A percentile compares a stretch with the other conserved stretches of the same genome.
Conservation (phyloP, 140 eudicot genomes). For the Erigeron philadelphicus region DNA sequence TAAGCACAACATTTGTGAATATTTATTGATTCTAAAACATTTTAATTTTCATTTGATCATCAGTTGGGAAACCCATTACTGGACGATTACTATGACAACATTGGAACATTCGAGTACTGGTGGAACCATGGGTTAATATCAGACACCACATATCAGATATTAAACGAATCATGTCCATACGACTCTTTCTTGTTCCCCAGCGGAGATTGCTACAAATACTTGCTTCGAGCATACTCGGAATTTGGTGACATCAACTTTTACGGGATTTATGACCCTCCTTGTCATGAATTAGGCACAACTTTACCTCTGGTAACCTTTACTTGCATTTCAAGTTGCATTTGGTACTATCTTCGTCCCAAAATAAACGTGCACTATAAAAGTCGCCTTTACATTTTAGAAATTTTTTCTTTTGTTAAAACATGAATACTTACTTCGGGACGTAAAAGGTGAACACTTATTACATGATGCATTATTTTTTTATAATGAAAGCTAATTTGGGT, state of each 20-base stretch:
- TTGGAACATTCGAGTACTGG: constrained; percentile 60
- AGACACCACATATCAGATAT: constrained; percentile 42
- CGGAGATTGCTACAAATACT: constrained; percentile 37
- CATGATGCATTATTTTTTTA: background rate
- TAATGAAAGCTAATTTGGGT: background rate
- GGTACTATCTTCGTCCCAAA: background rate
- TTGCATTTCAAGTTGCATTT: constrained; percentile 28
- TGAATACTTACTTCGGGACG: too few relatives aligned
- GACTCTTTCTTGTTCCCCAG: constrained; percentile 53
- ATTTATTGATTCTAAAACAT: background rate
- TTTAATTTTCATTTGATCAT: constrained; percentile 13
- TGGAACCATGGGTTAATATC: constrained; percentile 59
- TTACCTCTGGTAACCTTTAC: constrained; percentile 34
- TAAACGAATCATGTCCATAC: constrained; percentile 46
- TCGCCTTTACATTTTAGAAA: too few relatives aligned
- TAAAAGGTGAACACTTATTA: too few relatives aligned
- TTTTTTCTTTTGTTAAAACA: too few relatives aligned
- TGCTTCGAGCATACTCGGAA: constrained; percentile 44
- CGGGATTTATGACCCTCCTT: constrained; percentile 48
- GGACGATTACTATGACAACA: constrained; percentile 46
- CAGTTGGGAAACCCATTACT: constrained; percentile 62
- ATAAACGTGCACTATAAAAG: too few relatives aligned
- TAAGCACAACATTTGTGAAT: background rate
- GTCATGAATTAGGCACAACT: constrained; percentile 43
- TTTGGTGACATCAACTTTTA: constrained; percentile 67